Conservation (phyloP, 2,329 filamentous ascomycete species). For the Xylariaceae sp. region DNA sequence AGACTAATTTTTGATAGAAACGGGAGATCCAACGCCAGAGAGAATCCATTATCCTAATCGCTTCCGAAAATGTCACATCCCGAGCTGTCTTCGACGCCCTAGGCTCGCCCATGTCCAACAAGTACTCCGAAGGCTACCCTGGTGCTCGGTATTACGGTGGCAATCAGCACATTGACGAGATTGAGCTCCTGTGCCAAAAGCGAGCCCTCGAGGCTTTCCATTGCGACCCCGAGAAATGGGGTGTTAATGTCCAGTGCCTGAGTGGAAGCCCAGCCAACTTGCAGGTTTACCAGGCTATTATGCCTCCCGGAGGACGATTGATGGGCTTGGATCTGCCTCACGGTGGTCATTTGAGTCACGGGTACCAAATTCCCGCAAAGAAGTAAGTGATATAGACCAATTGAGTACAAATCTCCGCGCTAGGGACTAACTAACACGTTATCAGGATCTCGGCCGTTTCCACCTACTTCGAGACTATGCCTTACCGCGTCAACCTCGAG, state of each 20-base stretch:
- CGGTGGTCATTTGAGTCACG: conserved; percentile 91
- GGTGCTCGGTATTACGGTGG: conserved; percentile 98
- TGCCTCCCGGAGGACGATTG: conserved; percentile 89
- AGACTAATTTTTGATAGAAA: conserved; percentile 50
- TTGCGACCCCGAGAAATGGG: conserved; percentile 84
- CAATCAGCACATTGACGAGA: conserved; percentile 97
- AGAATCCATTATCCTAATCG: conserved; percentile 97
- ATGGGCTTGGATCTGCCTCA: conserved; percentile 97
- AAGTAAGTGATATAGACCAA: conserved; percentile 53
- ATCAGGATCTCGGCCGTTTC: conserved; percentile 85
- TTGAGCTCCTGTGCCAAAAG: conserved; percentile 91
- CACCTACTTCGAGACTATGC: conserved; percentile 98
- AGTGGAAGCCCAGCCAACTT: conserved; percentile 93
- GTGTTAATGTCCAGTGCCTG: conserved; percentile 96
- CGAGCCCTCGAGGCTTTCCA: conserved; percentile 90
- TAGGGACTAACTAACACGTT: not conserved
- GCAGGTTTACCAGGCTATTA: conserved; percentile 96
- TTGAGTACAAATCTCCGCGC: not conserved
- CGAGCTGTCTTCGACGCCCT: conserved; percentile 97
- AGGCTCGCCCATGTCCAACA: conserved; percentile 94
- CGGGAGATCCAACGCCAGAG: conserved; percentile 94
- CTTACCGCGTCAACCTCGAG: conserved; percentile 83
- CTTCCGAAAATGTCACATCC: conserved; percentile 98
- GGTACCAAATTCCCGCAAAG: conserved; percentile 92
- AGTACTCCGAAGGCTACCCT: conserved; percentile 98